Evolutionary conservation across 129 eudicot genomes (phyloP).

Genomic region (Arctium minus): DNA sequence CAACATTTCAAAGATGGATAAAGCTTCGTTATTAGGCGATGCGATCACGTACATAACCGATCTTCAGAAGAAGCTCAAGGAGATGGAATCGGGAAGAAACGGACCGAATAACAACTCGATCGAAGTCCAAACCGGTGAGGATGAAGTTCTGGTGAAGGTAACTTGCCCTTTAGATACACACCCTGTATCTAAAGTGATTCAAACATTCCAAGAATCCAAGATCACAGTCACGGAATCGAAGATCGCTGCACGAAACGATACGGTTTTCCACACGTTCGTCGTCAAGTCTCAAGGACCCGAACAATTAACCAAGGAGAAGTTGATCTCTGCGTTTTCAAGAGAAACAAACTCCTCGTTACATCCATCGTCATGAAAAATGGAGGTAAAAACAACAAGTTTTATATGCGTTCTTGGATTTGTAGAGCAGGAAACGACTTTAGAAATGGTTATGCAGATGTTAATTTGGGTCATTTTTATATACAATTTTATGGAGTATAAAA

Average conservation of each 20-base stretch:
- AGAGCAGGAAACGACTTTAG: constrained; percentile 15
- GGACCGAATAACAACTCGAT: constrained; percentile 23
- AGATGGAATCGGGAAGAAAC: constrained; percentile 58
- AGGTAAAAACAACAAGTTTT: constrained; percentile 9
- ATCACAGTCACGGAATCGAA: constrained; percentile 58
- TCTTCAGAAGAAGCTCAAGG: constrained; percentile 76
- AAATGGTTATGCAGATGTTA: constrained; percentile 4
- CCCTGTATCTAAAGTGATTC: constrained; percentile 61
- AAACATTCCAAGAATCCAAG: constrained; percentile 55
- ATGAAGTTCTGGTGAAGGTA: constrained; percentile 65
- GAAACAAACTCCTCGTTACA: constrained; percentile 37
- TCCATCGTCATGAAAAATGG: neutral
- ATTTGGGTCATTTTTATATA: constrained; percentile 16
- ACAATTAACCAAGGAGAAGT: constrained; percentile 62
- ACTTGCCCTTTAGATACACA: constrained; percentile 61
- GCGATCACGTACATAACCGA: constrained; percentile 92
- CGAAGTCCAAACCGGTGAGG: constrained; percentile 43
- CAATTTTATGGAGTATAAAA: constrained; percentile 10
- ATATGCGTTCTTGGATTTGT: constrained; percentile 17
- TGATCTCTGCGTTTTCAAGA: constrained; percentile 53
- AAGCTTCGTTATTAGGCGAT: constrained; percentile 90
- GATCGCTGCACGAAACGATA: constrained; percentile 49
- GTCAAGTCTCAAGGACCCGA: constrained; percentile 63
- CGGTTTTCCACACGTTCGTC: constrained; percentile 69
- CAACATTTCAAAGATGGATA: constrained; percentile 90